Conservation (phyloP, 768 basidiomycete genomes). For the Trametes cubensis region DNA sequence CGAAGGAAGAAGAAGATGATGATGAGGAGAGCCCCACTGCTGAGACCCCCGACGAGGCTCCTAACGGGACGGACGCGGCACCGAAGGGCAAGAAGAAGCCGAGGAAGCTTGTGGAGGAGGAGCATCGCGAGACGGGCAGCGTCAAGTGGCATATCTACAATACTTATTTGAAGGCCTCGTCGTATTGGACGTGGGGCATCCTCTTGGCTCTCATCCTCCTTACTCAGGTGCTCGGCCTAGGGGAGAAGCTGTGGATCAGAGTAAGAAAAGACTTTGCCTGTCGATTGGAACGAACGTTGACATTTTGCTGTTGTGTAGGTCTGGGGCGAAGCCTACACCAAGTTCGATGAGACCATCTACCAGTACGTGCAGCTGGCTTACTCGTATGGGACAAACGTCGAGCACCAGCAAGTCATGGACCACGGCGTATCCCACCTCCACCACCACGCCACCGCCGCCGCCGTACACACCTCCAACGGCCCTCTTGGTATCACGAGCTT, state of each 20-base stretch:
- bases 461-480: slow-evolving; percentile 15
- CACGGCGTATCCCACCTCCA: slow-evolving; percentile 31
- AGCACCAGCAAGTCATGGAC: slow-evolving; percentile 32
- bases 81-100: slow-evolving; percentile 4
- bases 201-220: slow-evolving; percentile 51
- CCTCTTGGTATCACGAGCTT: not conserved
- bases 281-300: not conserved
- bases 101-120: slow-evolving; percentile 75
- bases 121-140: slow-evolving; percentile 77
- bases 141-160: slow-evolving; percentile 76
- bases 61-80: slow-evolving; percentile 31
- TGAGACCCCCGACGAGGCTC: slow-evolving; percentile 33
- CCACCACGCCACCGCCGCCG: slow-evolving; percentile 20
- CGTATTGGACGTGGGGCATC: slow-evolving; percentile 69
- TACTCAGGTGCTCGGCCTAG: slow-evolving; percentile 49
- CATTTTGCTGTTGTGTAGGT: slow-evolving; percentile 38
- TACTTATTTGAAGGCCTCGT: slow-evolving; percentile 74
- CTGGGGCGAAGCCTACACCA: slow-evolving; percentile 68
- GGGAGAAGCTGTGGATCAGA: slow-evolving; percentile 78
- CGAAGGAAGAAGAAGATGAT: slow-evolving; percentile 20
- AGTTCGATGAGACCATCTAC: slow-evolving; percentile 16
- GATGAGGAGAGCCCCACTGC: slow-evolving; percentile 24
- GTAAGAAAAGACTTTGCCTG: slow-evolving; percentile 33
- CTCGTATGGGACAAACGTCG: slow-evolving; percentile 20
- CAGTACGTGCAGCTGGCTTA: not conserved